Evolutionary conservation across 1,284 basidiomycete genomes (phyloP).

Genomic region (Meira miltonrushii): DNA sequence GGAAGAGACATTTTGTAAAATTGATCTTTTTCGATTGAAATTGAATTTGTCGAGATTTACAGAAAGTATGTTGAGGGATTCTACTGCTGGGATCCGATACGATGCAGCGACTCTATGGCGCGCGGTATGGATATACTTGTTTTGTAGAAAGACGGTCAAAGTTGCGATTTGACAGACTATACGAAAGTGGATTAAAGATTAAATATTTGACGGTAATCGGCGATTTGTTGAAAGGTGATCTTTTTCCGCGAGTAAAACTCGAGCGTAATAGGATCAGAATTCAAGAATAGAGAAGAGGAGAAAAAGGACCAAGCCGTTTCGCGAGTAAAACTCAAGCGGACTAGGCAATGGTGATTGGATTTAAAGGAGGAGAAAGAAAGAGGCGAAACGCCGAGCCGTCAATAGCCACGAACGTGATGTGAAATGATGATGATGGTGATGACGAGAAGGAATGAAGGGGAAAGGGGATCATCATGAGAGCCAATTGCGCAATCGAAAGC

Average conservation of each 20-base stretch:
- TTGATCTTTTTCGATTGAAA: too few relatives aligned
- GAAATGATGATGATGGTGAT: too few relatives aligned
- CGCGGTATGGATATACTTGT: background rate
- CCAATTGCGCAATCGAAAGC: too few relatives aligned
- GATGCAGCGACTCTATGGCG: background rate
- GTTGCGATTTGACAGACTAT: background rate
- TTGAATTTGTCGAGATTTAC: too few relatives aligned
- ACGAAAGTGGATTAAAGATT: background rate
- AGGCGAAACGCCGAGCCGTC: too few relatives aligned
- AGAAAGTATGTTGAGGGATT: too few relatives aligned
- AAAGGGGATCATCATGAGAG: too few relatives aligned
- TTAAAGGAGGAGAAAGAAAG: too few relatives aligned
- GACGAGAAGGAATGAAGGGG: too few relatives aligned
- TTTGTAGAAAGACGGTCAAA: background rate
- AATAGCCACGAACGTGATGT: background rate
- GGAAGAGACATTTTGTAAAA: too few relatives aligned
- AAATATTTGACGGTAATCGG: background rate
- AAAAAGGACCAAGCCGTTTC: conserved; percentile 38
- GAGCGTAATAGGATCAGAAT: conserved; percentile 9
- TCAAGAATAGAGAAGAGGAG: conserved; percentile 11
- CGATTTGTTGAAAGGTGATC: background rate
- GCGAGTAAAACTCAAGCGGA: conserved; percentile 49
- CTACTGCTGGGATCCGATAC: background rate
- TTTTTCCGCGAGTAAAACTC: conserved; percentile 15
- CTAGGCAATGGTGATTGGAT: conserved; percentile 24